phyloP scores from a whole-genome alignment of 306 rosid genomes.

The Quercus suber region DNA sequence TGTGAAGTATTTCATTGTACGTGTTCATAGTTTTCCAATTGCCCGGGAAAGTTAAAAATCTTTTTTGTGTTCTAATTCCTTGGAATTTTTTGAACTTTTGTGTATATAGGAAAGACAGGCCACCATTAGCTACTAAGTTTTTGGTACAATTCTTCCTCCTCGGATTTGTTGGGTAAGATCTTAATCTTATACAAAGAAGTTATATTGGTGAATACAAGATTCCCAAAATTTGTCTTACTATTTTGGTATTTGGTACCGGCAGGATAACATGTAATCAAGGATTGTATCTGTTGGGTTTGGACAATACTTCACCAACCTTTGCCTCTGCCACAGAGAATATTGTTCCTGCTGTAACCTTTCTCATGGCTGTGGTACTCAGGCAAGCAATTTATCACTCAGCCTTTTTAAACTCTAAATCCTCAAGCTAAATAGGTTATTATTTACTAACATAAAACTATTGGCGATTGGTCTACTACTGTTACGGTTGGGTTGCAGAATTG shows the following conservation, averaged over 20 bases:
- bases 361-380: conserved; percentile 65
- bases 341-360: conserved; percentile 79
- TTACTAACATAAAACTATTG: background rate
- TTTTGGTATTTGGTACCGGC: conserved; percentile 5
- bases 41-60: background rate
- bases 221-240: background rate
- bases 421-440: background rate
- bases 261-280: conserved; percentile 78
- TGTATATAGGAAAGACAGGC: conserved; percentile 54
- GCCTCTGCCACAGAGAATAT: conserved; percentile 70
- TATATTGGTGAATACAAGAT: background rate
- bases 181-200: conserved; percentile 3
- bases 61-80: background rate
- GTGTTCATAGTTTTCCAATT: conserved; percentile 7
- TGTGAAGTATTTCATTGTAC: background rate
- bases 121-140: conserved; percentile 31
- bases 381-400: conserved; percentile 23
- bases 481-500: conserved; percentile 46
- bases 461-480: background rate
- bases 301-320: conserved; percentile 69
- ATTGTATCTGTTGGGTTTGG: conserved; percentile 65
- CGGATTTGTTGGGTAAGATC: conserved; percentile 62
- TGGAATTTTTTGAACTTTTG: background rate
- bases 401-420: background rate
- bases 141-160: conserved; percentile 53